These are phyloP conservation scores for Eucalyptus microcorys DNA, from an alignment of 345 rosid species.

Conservation along the genomic window DNA sequence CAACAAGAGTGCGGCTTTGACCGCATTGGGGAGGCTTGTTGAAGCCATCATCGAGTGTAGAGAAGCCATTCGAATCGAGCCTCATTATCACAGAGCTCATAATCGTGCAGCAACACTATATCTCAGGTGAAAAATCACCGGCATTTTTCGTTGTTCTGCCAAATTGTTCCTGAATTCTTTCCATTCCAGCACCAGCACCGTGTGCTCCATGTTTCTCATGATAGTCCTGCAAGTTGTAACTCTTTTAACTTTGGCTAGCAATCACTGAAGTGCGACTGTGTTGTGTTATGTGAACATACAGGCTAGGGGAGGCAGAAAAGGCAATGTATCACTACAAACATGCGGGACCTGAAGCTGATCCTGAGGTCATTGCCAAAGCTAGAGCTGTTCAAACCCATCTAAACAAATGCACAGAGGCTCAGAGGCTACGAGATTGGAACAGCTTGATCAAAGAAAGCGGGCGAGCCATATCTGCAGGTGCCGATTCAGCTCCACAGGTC, in stretches of 20 bases:
- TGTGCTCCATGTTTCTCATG: neutral
- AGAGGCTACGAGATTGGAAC: constrained; percentile 66
- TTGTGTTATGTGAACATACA: neutral
- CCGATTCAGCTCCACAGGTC: constrained; percentile 89
- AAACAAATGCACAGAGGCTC: constrained; percentile 61
- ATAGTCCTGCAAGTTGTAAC: neutral
- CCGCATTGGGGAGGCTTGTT: constrained; percentile 54
- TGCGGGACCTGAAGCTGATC: constrained; percentile 82
- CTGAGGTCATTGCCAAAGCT: constrained; percentile 51
- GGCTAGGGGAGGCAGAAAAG: constrained; percentile 88
- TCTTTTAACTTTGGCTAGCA: neutral
- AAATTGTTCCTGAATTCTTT: neutral
- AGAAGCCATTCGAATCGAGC: constrained; percentile 63
- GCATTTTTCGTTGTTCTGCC: neutral
- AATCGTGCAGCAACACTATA: constrained; percentile 79
- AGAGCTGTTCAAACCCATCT: constrained; percentile 41
- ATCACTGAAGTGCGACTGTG: neutral
- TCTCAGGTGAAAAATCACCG: constrained; percentile 39
- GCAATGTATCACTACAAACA: constrained; percentile 81
- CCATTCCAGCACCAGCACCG: neutral
- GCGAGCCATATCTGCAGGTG: constrained; percentile 52
- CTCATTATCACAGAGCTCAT: constrained; percentile 84
- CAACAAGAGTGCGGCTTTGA: constrained; percentile 82
- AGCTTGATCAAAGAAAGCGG: constrained; percentile 37
- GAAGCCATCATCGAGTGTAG: constrained; percentile 72